Evolutionary conservation across 225 moss, liverwort and hornwort species (phyloP).

Genomic region (Marchantia paleacea): DNA sequence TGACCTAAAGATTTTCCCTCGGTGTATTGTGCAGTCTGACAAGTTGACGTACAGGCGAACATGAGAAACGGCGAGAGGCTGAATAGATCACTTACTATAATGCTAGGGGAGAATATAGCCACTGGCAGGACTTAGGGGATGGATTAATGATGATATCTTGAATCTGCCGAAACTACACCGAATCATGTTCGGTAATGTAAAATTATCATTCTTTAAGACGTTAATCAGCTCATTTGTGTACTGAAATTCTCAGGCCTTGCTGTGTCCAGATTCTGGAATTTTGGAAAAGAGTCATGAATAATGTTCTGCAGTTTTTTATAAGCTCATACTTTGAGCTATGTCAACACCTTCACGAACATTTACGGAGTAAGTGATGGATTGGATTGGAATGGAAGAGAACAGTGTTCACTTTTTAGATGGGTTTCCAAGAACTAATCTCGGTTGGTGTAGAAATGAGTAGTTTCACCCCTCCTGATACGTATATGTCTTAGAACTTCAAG

Average conservation of each 20-base stretch:
- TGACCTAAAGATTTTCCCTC: background rate
- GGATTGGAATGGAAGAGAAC: no score
- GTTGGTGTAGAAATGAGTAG: no score
- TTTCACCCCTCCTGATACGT: no score
- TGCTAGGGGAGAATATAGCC: background rate
- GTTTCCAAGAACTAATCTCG: no score
- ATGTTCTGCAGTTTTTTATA: no score
- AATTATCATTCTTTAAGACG: conserved; percentile 1
- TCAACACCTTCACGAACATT: no score
- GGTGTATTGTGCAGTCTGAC: conserved; percentile 31
- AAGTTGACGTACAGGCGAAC: conserved; percentile 44
- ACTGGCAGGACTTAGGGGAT: background rate
- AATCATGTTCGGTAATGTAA: conserved; percentile 7
- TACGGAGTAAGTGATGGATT: no score
- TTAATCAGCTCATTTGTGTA: background rate
- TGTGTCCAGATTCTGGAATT: no score
- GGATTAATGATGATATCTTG: background rate
- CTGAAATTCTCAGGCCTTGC: background rate
- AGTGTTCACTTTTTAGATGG: no score
- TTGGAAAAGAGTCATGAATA: no score
- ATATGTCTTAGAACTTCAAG: no score
- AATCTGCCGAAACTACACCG: background rate
- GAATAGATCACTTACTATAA: background rate
- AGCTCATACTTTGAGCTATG: no score
- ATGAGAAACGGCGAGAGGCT: conserved; percentile 10